A percentile compares a stretch with the other conserved stretches of the same genome.
phyloP scores from a whole-genome alignment of 2,329 filamentous ascomycete genomes.

The Parasarocladium wereldwijsianum region DNA sequence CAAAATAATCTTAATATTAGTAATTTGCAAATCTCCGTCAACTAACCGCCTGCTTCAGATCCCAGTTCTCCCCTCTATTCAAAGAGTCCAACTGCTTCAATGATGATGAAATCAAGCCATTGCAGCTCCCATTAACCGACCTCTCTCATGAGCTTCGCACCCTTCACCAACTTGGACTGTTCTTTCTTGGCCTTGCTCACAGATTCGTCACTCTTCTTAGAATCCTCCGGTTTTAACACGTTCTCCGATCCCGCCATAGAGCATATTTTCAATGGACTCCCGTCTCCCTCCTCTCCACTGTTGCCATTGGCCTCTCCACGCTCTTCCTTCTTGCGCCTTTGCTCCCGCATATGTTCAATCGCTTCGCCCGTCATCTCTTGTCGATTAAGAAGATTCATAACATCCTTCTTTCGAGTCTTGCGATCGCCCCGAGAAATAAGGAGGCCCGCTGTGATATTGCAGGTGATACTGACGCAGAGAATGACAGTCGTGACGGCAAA shows the following conservation, averaged over 20 bases:
- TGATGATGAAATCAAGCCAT: no score
- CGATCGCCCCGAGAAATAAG: slow-evolving; percentile 65
- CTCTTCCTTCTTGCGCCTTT: slow-evolving; percentile 17
- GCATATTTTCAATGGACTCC: not conserved
- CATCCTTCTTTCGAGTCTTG: slow-evolving; percentile 71
- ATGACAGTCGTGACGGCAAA: slow-evolving; percentile 67
- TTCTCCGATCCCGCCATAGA: not conserved
- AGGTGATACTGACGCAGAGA: slow-evolving; percentile 62
- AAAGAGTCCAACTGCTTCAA: no score
- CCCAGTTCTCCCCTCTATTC: no score
- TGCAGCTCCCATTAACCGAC: no score
- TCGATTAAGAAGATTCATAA: slow-evolving; percentile 59
- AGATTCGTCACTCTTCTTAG: slow-evolving; percentile 3
- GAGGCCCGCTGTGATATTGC: slow-evolving; percentile 63
- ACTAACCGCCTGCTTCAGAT: no score
- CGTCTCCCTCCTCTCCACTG: slow-evolving; percentile 1
- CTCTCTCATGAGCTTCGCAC: not conserved
- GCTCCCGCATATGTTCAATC: slow-evolving; percentile 33
- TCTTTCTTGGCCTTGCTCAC: not conserved
- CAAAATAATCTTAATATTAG: no score
- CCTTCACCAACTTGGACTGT: slow-evolving; percentile 1
- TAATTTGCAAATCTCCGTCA: no score
- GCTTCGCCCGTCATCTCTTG: slow-evolving; percentile 57
- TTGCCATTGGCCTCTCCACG: slow-evolving; percentile 1
- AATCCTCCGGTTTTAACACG: not conserved